Evolutionary conservation across 768 basidiomycete genomes (phyloP).

Genomic region (Podaxis sp.): DNA sequence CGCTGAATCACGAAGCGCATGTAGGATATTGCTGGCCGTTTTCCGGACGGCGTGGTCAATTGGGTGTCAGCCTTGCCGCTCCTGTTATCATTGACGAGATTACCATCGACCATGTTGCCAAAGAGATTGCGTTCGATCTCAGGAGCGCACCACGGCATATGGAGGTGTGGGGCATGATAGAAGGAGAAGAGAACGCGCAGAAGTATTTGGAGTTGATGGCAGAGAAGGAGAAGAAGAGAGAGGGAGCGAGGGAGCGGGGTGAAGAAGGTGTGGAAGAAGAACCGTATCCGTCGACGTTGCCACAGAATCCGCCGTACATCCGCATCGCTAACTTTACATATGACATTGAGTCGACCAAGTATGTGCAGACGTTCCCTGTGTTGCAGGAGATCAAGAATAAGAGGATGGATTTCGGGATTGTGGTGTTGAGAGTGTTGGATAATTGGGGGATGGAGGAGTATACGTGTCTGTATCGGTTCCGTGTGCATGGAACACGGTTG

Average conservation of each 20-base stretch:
- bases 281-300: conserved; percentile 50
- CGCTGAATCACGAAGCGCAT: conserved; percentile 82
- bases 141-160: conserved; percentile 80
- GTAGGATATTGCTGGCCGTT: conserved; percentile 96
- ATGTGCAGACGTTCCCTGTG: conserved; percentile 83
- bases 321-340: conserved; percentile 73
- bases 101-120: conserved; percentile 87
- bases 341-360: conserved; percentile 51
- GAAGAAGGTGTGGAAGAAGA: conserved; percentile 33
- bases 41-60: conserved; percentile 69
- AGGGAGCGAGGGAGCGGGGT: conserved; percentile 25
- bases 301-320: conserved; percentile 48
- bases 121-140: conserved; percentile 80
- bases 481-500: conserved; percentile 69
- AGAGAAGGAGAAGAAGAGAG: conserved; percentile 37
- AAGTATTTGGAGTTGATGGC: conserved; percentile 59
- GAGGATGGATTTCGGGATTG: conserved; percentile 81
- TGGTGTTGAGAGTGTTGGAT: conserved; percentile 73
- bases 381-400: conserved; percentile 64
- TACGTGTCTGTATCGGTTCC: conserved; percentile 88
- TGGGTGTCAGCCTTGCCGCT: conserved; percentile 78
- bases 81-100: conserved; percentile 75
- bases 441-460: conserved; percentile 87
- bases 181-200: conserved; percentile 68
- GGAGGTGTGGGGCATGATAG: conserved; percentile 90